Percentiles rank a stretch among this genome's conserved stretches.
Conservation (phyloP, 306 rosid genomes). For the Fragaria iinumae region DNA sequence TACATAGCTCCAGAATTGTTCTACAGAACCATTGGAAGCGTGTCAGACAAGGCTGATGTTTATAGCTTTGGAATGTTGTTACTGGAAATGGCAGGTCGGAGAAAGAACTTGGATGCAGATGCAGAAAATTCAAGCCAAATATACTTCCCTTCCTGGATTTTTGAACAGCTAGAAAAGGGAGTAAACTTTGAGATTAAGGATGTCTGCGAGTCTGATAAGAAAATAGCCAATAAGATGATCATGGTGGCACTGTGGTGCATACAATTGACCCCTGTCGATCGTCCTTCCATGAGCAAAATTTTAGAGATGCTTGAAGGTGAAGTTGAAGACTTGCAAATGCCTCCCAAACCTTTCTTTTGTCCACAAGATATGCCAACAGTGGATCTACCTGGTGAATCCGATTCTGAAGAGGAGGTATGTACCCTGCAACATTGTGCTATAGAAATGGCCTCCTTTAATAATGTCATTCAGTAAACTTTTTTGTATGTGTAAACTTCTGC, state of each 20-base stretch:
- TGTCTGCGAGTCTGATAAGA: constrained; percentile 1
- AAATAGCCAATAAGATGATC: constrained; percentile 26
- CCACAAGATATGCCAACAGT: neutral
- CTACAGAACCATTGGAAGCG: constrained; percentile 6
- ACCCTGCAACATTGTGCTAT: neutral
- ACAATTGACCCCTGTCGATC: constrained; percentile 26
- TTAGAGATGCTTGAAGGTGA: constrained; percentile 33
- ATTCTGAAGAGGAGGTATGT: neutral
- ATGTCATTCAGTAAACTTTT: neutral
- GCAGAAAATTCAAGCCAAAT: constrained; percentile 17
- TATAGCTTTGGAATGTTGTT: constrained; percentile 19
- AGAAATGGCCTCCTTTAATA: neutral
- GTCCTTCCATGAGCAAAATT: constrained; percentile 38
- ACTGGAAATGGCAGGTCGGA: constrained; percentile 3
- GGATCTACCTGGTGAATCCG: neutral
- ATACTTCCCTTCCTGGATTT: constrained; percentile 15
- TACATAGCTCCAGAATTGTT: constrained; percentile 18
- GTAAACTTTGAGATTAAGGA: constrained; percentile 2
- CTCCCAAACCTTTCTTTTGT: constrained; percentile 32
- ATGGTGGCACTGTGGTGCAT: constrained; percentile 37
- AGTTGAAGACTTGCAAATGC: constrained; percentile 21
- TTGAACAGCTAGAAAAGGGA: constrained; percentile 9
- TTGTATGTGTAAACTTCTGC: neutral
- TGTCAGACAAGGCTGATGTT: constrained; percentile 13
- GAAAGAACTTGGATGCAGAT: constrained; percentile 8